Base-by-base conservation (phyloP, 306 rosid species). In the Ormosia semicastrata region DNA sequence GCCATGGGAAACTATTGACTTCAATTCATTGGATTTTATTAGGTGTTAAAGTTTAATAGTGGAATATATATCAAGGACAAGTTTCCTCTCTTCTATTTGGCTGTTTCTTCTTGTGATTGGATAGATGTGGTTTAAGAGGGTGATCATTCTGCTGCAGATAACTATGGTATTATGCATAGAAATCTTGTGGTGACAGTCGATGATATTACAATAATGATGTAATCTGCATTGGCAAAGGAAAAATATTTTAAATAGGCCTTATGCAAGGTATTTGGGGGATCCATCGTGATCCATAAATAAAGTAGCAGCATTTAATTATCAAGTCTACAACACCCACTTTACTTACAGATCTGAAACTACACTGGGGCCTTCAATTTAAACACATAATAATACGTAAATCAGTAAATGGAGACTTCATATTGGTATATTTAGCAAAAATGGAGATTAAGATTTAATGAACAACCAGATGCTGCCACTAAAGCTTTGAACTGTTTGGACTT, bases 81-180 rank as follows among this genome's bases (percentile, higher is more conserved):
- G 9, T 64, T 79, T 47, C 69, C 81, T 32, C 71, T 84, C 29
- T 85, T 58, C 50, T 40, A 14, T 74, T 76, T 82, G 59, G 62
- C 62, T 57, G 50, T 75, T 52, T 75, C 37, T 64, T 40, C 60
- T 57, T 72, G 74, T 32, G 56, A 76, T 49, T 77, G 77, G 54
- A 15, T 71, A 57, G 63, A 60, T n/a, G 52, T 56, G 59, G 57
- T 66, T 73, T 46, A 47, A 40, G 67, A 73, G 87, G 72, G 65
- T 50, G 66, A 67, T 59, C 37, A 15, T 52, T 39, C 15, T 73
- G 67, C 14, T 34, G 52, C 54, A 36, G 66, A 44, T 66, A 54
- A 13, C 76, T 32, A 33, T 63, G 39, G 11, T 71, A 63, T 15
- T 77, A 30, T 47, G 34, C 60, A 3, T 63, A 53, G 47, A 77